Conservation (phyloP, 1,284 basidiomycete species). For the Ustilago tritici region DNA sequence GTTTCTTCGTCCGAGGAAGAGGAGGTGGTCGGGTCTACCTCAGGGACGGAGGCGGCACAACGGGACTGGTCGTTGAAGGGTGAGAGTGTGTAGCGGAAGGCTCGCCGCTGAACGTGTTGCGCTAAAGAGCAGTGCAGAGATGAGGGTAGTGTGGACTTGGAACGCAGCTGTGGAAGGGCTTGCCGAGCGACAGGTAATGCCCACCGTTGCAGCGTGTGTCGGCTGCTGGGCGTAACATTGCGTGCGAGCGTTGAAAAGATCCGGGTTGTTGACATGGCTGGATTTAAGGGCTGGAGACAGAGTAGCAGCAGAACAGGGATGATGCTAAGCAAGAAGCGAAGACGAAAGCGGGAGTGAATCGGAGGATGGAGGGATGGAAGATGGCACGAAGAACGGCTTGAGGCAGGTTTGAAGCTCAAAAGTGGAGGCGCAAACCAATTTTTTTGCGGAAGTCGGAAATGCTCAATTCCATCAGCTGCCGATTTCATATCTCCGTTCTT, state of each 20-base stretch:
- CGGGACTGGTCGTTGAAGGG: constrained; percentile 12
- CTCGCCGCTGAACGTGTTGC: neutral
- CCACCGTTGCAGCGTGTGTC: constrained; percentile 3
- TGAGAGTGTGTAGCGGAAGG: constrained; percentile 3
- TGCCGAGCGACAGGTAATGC: neutral
- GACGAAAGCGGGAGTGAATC: neutral
- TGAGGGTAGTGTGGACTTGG: constrained; percentile 4
- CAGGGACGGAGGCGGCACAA: constrained; percentile 19
- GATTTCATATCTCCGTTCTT: neutral
- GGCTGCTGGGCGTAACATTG: constrained; percentile 31
- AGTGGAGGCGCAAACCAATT: constrained; percentile 9
- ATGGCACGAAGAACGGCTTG: neutral
- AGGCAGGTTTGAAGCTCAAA: neutral
- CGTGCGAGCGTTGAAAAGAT: constrained; percentile 6
- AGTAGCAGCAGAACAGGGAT: neutral
- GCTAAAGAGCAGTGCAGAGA: neutral
- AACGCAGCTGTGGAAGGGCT: constrained; percentile 5
- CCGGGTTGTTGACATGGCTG: constrained; percentile 22
- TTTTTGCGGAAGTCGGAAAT: constrained; percentile 6
- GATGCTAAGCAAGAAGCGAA: neutral
- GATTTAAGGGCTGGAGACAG: neutral
- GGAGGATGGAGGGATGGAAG: neutral
- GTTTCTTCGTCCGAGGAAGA: constrained; percentile 9
- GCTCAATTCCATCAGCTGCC: constrained; percentile 3
- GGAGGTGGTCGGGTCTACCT: constrained; percentile 2